Evolutionary conservation across 768 basidiomycete species (phyloP).

Genomic region (Lentinula lateritia): DNA sequence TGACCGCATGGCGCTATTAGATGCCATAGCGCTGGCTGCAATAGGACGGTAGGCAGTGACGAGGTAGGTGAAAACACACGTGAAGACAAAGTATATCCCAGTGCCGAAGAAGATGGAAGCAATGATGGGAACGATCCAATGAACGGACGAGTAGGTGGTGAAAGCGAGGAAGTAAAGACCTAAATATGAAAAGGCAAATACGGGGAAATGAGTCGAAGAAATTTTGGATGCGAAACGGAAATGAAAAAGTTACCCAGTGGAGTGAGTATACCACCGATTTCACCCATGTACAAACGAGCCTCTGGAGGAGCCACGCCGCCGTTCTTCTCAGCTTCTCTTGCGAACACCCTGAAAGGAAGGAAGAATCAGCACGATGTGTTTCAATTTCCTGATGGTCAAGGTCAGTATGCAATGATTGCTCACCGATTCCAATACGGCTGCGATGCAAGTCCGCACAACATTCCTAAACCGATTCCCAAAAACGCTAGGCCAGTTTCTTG

Average conservation of each 20-base stretch:
- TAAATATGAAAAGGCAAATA: slow-evolving; percentile 41
- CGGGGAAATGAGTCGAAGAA: slow-evolving; percentile 36
- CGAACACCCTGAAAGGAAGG: slow-evolving; percentile 25
- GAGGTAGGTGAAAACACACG: slow-evolving; percentile 65
- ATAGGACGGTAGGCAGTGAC: slow-evolving; percentile 65
- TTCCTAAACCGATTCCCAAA: slow-evolving; percentile 56
- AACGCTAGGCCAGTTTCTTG: slow-evolving; percentile 53
- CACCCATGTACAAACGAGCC: slow-evolving; percentile 57
- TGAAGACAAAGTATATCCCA: slow-evolving; percentile 64
- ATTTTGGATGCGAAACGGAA: slow-evolving; percentile 39
- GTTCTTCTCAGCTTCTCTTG: slow-evolving; percentile 29
- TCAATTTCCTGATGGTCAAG: no score
- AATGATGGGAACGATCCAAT: slow-evolving; percentile 64
- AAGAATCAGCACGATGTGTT: no score
- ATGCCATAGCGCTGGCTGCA: slow-evolving; percentile 61
- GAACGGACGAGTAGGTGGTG: slow-evolving; percentile 40
- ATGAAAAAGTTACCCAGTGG: slow-evolving; percentile 41
- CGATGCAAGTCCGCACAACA: slow-evolving; percentile 41
- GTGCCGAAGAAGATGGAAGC: slow-evolving; percentile 61
- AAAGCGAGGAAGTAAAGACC: slow-evolving; percentile 47
- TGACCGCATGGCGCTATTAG: slow-evolving; percentile 59
- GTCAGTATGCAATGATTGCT: slow-evolving; percentile 14
- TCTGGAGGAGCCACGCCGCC: slow-evolving; percentile 58
- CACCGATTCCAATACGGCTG: slow-evolving; percentile 49
- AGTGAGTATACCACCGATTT: slow-evolving; percentile 61